Evolutionary conservation across 306 rosid genomes (phyloP).

Genomic region (Cyamopsis tetragonoloba): DNA sequence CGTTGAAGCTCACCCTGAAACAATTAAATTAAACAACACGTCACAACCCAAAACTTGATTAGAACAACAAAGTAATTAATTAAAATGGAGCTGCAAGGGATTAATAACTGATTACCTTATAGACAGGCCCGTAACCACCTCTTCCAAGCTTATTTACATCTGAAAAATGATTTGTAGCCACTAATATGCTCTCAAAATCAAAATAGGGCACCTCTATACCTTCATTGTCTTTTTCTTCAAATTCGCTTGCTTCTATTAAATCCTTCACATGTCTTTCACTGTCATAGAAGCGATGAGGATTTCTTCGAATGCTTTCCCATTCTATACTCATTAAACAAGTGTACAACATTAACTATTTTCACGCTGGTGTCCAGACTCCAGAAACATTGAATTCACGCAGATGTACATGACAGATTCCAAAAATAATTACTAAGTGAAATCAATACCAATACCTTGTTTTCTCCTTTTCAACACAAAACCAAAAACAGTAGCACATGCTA

Average conservation of each 20-base stretch:
- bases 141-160: slow-evolving; percentile 44
- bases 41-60: too few species aligned
- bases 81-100: too few species aligned
- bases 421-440: too few species aligned
- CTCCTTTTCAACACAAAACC: too few species aligned
- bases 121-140: slow-evolving; percentile 67
- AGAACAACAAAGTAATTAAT: too few species aligned
- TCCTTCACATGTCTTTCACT: slow-evolving; percentile 26
- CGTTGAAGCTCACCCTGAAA: slow-evolving; percentile 37
- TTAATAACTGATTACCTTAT: slow-evolving; percentile 37
- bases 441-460: too few species aligned
- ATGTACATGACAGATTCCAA: too few species aligned
- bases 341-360: too few species aligned
- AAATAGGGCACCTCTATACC: slow-evolving; percentile 40
- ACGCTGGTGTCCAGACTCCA: too few species aligned
- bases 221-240: slow-evolving; percentile 32
- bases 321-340: slow-evolving; percentile 12
- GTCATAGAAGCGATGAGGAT: neutral
- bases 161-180: slow-evolving; percentile 49
- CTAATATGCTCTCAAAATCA: slow-evolving; percentile 25
- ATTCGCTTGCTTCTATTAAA: slow-evolving; percentile 15
- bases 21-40: too few species aligned
- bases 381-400: too few species aligned
- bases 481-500: too few species aligned
- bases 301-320: neutral